Conservation (phyloP, 2,329 filamentous ascomycete species). For the Hymenoscyphus repandus region DNA sequence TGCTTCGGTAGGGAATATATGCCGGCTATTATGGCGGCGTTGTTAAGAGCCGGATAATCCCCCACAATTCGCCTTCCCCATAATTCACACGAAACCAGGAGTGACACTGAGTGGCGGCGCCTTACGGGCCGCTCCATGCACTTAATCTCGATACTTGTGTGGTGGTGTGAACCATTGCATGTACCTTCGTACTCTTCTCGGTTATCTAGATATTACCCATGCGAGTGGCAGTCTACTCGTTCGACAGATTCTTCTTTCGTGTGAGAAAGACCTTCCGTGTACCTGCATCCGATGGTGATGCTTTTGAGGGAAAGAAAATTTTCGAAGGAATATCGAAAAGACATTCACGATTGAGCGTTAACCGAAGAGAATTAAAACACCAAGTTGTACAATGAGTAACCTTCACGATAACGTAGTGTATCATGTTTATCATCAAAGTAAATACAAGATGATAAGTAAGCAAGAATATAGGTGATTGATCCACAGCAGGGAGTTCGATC, state of each 20-base stretch:
- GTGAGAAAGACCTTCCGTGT: not conserved
- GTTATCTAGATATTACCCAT: not conserved
- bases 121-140: not conserved
- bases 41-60: not conserved
- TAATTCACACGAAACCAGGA: not conserved
- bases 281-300: not conserved
- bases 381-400: too few species aligned
- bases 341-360: not conserved
- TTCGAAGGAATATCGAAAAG: too few species aligned
- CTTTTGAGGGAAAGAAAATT: not conserved
- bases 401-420: too few species aligned
- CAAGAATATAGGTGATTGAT: not conserved
- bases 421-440: not conserved
- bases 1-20: slow-evolving; percentile 1
- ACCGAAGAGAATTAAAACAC: not conserved
- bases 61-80: not conserved
- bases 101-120: not conserved
- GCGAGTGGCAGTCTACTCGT: not conserved
- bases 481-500: not conserved
- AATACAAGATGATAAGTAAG: not conserved
- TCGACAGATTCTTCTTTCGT: not conserved
- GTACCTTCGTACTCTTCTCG: not conserved
- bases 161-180: not conserved
- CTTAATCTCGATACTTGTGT: not conserved
- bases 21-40: not conserved